Evolutionary conservation across 108 stramenopile species (phyloP).

Genomic region (Cyclotella atomus): DNA sequence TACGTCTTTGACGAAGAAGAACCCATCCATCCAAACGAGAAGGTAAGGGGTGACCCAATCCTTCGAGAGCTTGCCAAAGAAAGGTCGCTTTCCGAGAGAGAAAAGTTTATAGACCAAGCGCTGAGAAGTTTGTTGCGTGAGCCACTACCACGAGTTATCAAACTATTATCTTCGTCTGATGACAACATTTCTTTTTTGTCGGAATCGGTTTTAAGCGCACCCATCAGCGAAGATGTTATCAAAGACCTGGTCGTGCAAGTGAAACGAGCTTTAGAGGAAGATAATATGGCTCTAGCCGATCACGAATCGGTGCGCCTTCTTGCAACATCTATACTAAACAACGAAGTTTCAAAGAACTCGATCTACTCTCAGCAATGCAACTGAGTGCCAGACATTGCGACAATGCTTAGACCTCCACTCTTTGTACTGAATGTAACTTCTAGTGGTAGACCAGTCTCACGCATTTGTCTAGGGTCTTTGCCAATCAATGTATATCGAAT

Average conservation of each 20-base stretch:
- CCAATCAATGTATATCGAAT: conserved; percentile 39
- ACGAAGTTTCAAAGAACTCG: conserved; percentile 6
- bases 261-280: conserved; percentile 3
- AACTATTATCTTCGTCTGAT: neutral
- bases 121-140: conserved; percentile 17
- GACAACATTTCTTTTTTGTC: neutral
- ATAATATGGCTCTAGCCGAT: conserved; percentile 19
- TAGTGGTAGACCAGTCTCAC: conserved; percentile 32
- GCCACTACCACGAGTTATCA: conserved; percentile 25
- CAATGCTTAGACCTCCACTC: conserved; percentile 42
- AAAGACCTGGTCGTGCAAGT: conserved; percentile 4
- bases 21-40: no score
- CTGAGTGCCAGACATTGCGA: conserved; percentile 23
- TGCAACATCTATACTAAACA: conserved; percentile 10
- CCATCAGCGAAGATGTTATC: conserved; percentile 10
- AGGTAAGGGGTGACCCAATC: conserved; percentile 17
- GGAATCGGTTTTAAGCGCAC: neutral
- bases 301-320: conserved; percentile 21
- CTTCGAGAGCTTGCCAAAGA: conserved; percentile 24
- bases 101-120: conserved; percentile 9
- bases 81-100: neutral
- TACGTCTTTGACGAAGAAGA: neutral
- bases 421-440: conserved; percentile 41
- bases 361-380: neutral
- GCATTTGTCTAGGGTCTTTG: conserved; percentile 28